A percentile compares a stretch with the other conserved stretches of the same genome.
These are phyloP conservation scores for Trametes polyzona DNA, from an alignment of 1,284 basidiomycete species.

Conservation along the genomic window DNA sequence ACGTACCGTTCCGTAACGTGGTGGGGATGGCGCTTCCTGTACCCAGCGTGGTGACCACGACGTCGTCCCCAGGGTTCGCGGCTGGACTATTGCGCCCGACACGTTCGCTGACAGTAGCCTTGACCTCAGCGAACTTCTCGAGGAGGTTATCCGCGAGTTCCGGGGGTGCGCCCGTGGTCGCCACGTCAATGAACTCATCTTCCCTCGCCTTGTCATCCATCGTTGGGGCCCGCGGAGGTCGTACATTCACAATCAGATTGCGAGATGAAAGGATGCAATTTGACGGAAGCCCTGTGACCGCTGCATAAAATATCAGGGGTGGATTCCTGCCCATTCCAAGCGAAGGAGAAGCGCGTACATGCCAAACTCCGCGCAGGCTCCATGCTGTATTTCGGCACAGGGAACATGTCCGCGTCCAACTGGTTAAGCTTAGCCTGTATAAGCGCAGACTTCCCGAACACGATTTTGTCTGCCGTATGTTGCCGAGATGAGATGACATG, in stretches of 20 bases:
- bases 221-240: slow-evolving; percentile 49
- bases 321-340: background rate
- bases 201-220: slow-evolving; percentile 35
- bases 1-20: slow-evolving; percentile 81
- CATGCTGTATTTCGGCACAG: slow-evolving; percentile 60
- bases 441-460: slow-evolving; percentile 77
- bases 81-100: slow-evolving; percentile 9
- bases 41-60: slow-evolving; percentile 81
- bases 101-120: slow-evolving; percentile 9
- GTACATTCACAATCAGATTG: slow-evolving; percentile 46
- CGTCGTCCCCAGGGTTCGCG: slow-evolving; percentile 58
- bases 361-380: slow-evolving; percentile 43
- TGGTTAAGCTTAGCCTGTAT: slow-evolving; percentile 74
- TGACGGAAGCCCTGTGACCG: slow-evolving; percentile 51
- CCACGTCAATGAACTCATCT: slow-evolving; percentile 52
- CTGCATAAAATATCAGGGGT: slow-evolving; percentile 34
- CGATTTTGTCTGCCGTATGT: slow-evolving; percentile 66
- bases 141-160: slow-evolving; percentile 40
- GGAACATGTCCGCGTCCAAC: slow-evolving; percentile 79
- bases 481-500: slow-evolving; percentile 46
- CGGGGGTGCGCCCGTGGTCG: slow-evolving; percentile 35
- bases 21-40: slow-evolving; percentile 88
- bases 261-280: slow-evolving; percentile 47
- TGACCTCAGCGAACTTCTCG: slow-evolving; percentile 25
- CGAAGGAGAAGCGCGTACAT: slow-evolving; percentile 36